A percentile compares a stretch with the other conserved stretches of the same genome.
phyloP scores from a whole-genome alignment of 1,284 basidiomycete genomes.

The Moniliophthora roreri region DNA sequence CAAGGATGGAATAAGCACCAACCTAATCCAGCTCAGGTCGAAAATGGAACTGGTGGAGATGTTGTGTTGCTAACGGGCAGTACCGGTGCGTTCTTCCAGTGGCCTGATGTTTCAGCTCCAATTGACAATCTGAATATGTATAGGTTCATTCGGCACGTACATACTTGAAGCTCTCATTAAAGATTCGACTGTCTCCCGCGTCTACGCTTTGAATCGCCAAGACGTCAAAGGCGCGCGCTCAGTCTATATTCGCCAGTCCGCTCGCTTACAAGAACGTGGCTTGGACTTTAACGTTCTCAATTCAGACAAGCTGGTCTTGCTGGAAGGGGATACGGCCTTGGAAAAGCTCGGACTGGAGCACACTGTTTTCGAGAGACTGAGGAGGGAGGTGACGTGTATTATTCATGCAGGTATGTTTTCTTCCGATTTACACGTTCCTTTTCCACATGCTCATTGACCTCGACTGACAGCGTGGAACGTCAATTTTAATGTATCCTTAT shows the following conservation, averaged over 20 bases:
- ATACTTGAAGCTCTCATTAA: slow-evolving; percentile 24
- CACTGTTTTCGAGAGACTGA: slow-evolving; percentile 9
- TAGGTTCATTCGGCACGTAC: slow-evolving; percentile 24
- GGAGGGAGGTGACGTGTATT: slow-evolving; percentile 4
- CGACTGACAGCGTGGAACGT: slow-evolving; percentile 24
- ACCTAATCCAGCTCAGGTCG: not conserved
- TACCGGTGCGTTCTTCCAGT: slow-evolving; percentile 19
- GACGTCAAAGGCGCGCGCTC: slow-evolving; percentile 10
- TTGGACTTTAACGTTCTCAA: slow-evolving; percentile 27
- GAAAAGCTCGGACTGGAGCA: slow-evolving; percentile 26
- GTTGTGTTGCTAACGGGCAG: slow-evolving; percentile 30
- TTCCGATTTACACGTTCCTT: not conserved
- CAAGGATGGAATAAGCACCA: not conserved
- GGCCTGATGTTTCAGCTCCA: not conserved
- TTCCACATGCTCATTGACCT: not conserved
- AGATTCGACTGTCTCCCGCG: slow-evolving; percentile 15
- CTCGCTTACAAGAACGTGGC: slow-evolving; percentile 28
- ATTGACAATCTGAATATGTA: not conserved
- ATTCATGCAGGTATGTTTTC: slow-evolving; percentile 7
- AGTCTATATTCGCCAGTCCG: slow-evolving; percentile 22
- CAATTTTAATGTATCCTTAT: slow-evolving; percentile 25
- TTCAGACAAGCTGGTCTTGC: slow-evolving; percentile 26
- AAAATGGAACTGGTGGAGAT: not conserved
- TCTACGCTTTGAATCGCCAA: slow-evolving; percentile 34
- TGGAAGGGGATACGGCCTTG: slow-evolving; percentile 26